phyloP scores from a whole-genome alignment of 768 basidiomycete genomes.

The Pisolithus microcarpus region DNA sequence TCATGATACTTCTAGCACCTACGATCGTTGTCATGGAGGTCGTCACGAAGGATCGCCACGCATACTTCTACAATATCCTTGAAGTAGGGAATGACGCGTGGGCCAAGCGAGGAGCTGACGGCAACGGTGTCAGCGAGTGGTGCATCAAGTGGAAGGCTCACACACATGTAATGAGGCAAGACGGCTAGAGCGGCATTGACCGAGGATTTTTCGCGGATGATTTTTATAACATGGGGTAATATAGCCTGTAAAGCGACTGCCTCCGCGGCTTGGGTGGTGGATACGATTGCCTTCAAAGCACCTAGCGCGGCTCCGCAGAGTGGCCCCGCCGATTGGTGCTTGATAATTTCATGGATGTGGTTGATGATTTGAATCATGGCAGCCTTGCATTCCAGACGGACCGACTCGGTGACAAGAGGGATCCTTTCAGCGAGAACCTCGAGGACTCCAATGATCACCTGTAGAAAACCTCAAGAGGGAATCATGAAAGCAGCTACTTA shows the following conservation, averaged over 20 bases:
- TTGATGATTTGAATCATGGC: conserved; percentile 48
- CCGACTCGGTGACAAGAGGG: conserved; percentile 46
- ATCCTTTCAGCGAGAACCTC: conserved; percentile 64
- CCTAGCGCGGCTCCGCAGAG: conserved; percentile 45
- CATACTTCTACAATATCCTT: conserved; percentile 59
- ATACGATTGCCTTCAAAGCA: conserved; percentile 54
- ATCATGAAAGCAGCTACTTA: neutral
- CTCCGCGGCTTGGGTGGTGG: conserved; percentile 57
- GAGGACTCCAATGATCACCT: conserved; percentile 66
- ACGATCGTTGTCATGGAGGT: conserved; percentile 22
- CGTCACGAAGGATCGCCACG: conserved; percentile 40
- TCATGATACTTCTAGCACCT: conserved; percentile 20
- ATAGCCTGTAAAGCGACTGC: conserved; percentile 53
- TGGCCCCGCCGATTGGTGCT: conserved; percentile 32
- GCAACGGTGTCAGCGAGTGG: conserved; percentile 5
- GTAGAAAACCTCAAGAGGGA: neutral
- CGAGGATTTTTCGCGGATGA: conserved; percentile 35
- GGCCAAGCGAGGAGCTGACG: conserved; percentile 66
- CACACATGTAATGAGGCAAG: conserved; percentile 59
- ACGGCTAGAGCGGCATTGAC: conserved; percentile 43
- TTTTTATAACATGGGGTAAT: conserved; percentile 51
- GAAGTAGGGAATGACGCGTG: conserved; percentile 84
- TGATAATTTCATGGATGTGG: conserved; percentile 42
- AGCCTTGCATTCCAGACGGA: conserved; percentile 45
- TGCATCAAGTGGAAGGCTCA: neutral